Base-by-base conservation (phyloP, 495 filamentous ascomycete species). In the Talaromyces adpressus region DNA sequence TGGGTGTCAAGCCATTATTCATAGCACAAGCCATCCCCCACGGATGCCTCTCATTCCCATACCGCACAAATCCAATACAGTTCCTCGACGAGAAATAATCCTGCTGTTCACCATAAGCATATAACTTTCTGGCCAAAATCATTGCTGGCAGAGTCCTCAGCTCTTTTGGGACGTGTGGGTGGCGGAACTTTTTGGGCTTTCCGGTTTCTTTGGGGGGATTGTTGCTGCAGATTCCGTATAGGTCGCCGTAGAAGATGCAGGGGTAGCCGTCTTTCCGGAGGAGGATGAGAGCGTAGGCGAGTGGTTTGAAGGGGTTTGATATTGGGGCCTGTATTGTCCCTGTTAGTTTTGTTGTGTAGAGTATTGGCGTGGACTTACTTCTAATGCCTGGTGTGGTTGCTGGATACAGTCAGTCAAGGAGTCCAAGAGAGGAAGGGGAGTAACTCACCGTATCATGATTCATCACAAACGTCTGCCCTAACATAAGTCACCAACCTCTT, bases 201-300 rank as follows among this genome's bases (percentile, higher is more conserved):
- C 2, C 27, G 8, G 4, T 29, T 56, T 56, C 16, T 2, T 9
- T 22, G 18, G 23, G 6, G 27, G 12, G 32, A 12, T 36, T 27
- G 20, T 69, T 71, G 11, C 74, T 82, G 63, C 79, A 72, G 64
- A 88, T 85, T n/a, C 89, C 88, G 69, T 90, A 91, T 9, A 91
- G 66, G 65, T 92, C 89, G 32, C 89, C 89, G 68, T 87, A 91
- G 70, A 89, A 92, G 58, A 90, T 66, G 65, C 87, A 91, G 0
- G 89, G 89, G 62, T 87, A 87, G 36, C 89, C 88, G 12, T 78
- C 71, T 41, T 77, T 69, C 23, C 87, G 85, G 20, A 91, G 82
- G 16, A 91, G 84, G 62, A 90, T 91, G 39, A 87, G 73, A 7
- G 83, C 72, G 64, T 88, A 85, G 30, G 84, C 83, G 11, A 86